Evolutionary conservation across 306 rosid species (phyloP), one percentile per base, ranked within the genome.

Genomic region (Dryas octopetala): DNA sequence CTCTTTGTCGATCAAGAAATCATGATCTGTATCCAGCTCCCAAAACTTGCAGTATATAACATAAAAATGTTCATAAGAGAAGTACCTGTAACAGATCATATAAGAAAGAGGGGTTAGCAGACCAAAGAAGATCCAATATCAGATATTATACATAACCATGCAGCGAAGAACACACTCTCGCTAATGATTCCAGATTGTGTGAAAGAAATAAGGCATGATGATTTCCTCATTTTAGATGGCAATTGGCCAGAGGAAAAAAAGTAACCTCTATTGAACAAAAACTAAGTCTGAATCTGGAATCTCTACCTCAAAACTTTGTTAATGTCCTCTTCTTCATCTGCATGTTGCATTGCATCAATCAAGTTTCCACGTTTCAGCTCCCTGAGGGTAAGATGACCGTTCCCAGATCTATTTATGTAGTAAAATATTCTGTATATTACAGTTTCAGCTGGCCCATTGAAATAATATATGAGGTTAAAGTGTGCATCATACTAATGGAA

Each of bases 21-120:
- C 99, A 74, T 92, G 99, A 80, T 96, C 99, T 45, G 93, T 83
- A 82, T 96, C 99, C 92, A 96, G 91, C 94, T 96, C 99, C 99
- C 99, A 96, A 79, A 96, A 96, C 86, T 96, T 96, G 89, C 99
- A 96, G 90, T 96, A 96, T 86, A 96, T 89, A 28, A 96, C 99
- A 79, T 96, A 96, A 76, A 96, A 96, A 83, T 96, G 98, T 81
- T 96, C 99, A 75, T 96, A 96, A 6, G 99, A 96, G 85, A 96
- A 96, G 89, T 90, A 96, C 85, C 99, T 96, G 80, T 65, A 65
- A 50, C 66, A 73, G 68, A 47, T 48, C 47, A 43, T 32, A 82
- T 65, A 62, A 70, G 58, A 70, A 19, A 45, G 58, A 47, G n/a
- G 10, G 7, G 41, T n/a, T 54, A 48, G 69, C 11, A 51, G 9